Evolutionary conservation across 1,284 basidiomycete genomes (phyloP).

Genomic region (Ganoderma lucidum): DNA sequence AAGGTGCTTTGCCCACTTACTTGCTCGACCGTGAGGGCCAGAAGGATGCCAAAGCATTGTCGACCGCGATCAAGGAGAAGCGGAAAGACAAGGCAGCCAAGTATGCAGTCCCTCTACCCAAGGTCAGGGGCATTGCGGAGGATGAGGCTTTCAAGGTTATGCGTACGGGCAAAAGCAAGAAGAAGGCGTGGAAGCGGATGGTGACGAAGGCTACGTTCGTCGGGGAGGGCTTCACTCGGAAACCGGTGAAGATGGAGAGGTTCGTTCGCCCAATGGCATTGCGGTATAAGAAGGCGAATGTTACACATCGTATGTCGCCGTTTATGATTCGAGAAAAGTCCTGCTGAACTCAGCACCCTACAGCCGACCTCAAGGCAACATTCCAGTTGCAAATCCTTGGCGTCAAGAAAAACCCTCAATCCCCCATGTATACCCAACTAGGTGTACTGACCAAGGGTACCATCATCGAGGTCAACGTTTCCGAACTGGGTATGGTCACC

Average conservation of each 20-base stretch:
- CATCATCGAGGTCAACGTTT: conserved; percentile 98
- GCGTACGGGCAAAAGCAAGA: conserved; percentile 97
- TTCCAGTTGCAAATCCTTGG: conserved; percentile 99
- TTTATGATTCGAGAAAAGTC: background rate
- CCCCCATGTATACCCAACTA: conserved; percentile 94
- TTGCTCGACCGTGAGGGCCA: conserved; percentile 97
- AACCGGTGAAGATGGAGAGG: conserved; percentile 99
- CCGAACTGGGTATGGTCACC: conserved; percentile 98
- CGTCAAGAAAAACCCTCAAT: conserved; percentile 99
- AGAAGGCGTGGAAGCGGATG: conserved; percentile 99
- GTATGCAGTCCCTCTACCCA: conserved; percentile 96
- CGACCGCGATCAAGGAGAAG: conserved; percentile 98
- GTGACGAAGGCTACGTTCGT: conserved; percentile 99
- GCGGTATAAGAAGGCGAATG: conserved; percentile 98
- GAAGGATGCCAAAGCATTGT: conserved; percentile 97
- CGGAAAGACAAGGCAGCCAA: conserved; percentile 99
- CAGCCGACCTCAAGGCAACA: conserved; percentile 96
- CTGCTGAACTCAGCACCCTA: conserved; percentile 21
- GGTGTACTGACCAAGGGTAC: conserved; percentile 99
- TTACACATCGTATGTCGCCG: conserved; percentile 89
- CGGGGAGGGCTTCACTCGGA: conserved; percentile 97
- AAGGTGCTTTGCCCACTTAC: conserved; percentile 93
- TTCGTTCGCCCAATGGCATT: conserved; percentile 98
- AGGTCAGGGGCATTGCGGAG: conserved; percentile 98
- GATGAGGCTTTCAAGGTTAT: conserved; percentile 99